A percentile compares a stretch with the other conserved stretches of the same genome.
Conservation (phyloP, 106 monocot genomes). For the Dactylorhiza incarnata region DNA sequence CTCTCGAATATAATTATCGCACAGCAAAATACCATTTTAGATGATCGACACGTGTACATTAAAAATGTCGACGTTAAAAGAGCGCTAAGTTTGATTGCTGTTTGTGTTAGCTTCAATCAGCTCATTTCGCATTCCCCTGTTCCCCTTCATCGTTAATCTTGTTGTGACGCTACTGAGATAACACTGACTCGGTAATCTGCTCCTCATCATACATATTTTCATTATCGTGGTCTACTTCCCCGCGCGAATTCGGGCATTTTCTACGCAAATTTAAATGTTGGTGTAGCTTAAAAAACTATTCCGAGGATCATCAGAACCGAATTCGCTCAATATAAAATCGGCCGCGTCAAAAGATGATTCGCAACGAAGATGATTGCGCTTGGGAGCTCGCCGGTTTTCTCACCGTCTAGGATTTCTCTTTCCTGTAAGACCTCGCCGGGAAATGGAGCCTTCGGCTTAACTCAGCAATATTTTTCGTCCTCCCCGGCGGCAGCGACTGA, state of each 20-base stretch:
- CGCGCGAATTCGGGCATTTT: too few species aligned
- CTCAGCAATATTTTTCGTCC: background rate
- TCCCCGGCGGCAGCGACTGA: background rate
- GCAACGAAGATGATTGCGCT: slow-evolving; percentile 13
- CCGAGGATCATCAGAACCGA: background rate
- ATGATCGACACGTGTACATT: too few species aligned
- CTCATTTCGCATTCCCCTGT: too few species aligned
- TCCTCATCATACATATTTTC: background rate
- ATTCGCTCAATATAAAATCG: background rate
- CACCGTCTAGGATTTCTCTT: slow-evolving; percentile 11
- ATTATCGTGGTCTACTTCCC: background rate
- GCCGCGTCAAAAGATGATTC: too few species aligned
- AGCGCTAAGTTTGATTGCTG: too few species aligned
- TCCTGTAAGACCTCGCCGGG: slow-evolving; percentile 6
- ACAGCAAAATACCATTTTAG: too few species aligned
- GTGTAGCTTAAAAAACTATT: background rate
- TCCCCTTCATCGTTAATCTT: too few species aligned
- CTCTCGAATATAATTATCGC: too few species aligned
- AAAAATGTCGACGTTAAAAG: too few species aligned
- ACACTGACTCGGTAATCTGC: too few species aligned
- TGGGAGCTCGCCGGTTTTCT: slow-evolving; percentile 65
- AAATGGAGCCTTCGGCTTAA: slow-evolving; percentile 4
- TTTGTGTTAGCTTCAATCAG: too few species aligned
- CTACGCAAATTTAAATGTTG: background rate
- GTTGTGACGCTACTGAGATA: too few species aligned